These are phyloP conservation scores for Aquanectria penicillioides DNA, from an alignment of 2,329 filamentous ascomycete genomes.

Conservation along the genomic window DNA sequence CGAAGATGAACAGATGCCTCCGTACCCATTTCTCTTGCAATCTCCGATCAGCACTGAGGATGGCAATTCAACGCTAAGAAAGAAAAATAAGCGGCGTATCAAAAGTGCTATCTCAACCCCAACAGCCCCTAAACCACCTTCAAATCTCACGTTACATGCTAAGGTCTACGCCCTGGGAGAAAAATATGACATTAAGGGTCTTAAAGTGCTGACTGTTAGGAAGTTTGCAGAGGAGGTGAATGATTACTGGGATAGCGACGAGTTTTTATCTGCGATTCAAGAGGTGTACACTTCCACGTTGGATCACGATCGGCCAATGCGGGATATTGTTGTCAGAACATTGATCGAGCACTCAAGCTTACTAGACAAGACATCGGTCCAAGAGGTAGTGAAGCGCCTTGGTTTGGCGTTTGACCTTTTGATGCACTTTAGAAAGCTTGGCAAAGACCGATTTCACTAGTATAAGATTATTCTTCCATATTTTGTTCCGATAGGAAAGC, in stretches of 20 bases:
- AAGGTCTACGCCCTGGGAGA: slow-evolving; percentile 9
- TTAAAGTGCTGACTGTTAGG: slow-evolving; percentile 1
- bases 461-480: too few relatives aligned
- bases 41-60: neutral
- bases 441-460: too few relatives aligned
- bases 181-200: slow-evolving; percentile 1
- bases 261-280: neutral
- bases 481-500: too few relatives aligned
- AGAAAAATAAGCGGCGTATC: neutral
- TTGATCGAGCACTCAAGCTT: neutral
- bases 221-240: slow-evolving; percentile 7
- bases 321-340: slow-evolving; percentile 2
- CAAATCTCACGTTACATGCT: slow-evolving; percentile 8
- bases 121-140: neutral
- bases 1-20: neutral
- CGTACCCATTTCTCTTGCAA: neutral
- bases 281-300: slow-evolving; percentile 14
- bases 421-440: neutral
- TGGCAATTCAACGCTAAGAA: neutral
- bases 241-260: neutral
- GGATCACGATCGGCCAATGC: slow-evolving; percentile 1
- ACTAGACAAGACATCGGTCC: slow-evolving; percentile 2
- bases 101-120: neutral
- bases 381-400: slow-evolving; percentile 1
- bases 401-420: slow-evolving; percentile 11